phyloP scores from a whole-genome alignment of 2,329 filamentous ascomycete genomes.

The Ophiostoma sp. region DNA sequence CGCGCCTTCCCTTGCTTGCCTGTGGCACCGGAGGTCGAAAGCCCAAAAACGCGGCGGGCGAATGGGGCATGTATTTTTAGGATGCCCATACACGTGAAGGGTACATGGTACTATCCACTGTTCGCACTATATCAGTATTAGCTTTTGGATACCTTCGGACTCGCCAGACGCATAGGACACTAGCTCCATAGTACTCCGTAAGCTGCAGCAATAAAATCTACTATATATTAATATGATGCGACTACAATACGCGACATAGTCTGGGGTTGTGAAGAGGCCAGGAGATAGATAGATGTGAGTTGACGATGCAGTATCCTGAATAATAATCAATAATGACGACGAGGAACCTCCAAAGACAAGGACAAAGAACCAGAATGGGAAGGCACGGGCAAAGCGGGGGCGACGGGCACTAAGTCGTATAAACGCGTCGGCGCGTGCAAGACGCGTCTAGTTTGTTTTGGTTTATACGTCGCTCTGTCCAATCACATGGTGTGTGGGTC shows the following conservation, averaged over 20 bases:
- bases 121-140: not conserved
- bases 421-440: slow-evolving; percentile 25
- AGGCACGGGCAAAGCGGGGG: slow-evolving; percentile 9
- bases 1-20: not conserved
- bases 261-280: not conserved
- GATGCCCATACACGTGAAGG: not conserved
- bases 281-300: not conserved
- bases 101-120: slow-evolving; percentile 1
- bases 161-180: not conserved
- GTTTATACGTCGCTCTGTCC: slow-evolving; percentile 21
- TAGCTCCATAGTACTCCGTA: not conserved
- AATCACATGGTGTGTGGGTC: slow-evolving; percentile 23
- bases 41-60: not conserved
- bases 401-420: slow-evolving; percentile 16
- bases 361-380: not conserved
- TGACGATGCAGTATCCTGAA: no score
- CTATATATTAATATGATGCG: not conserved
- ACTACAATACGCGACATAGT: not conserved
- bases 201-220: not conserved
- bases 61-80: not conserved
- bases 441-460: slow-evolving; percentile 26
- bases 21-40: not conserved
- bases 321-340: not conserved
- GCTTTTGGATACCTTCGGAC: not conserved
- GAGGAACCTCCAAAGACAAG: not conserved